phyloP scores from a whole-genome alignment of 108 stramenopile species.

The Stephanodiscus triporus region DNA sequence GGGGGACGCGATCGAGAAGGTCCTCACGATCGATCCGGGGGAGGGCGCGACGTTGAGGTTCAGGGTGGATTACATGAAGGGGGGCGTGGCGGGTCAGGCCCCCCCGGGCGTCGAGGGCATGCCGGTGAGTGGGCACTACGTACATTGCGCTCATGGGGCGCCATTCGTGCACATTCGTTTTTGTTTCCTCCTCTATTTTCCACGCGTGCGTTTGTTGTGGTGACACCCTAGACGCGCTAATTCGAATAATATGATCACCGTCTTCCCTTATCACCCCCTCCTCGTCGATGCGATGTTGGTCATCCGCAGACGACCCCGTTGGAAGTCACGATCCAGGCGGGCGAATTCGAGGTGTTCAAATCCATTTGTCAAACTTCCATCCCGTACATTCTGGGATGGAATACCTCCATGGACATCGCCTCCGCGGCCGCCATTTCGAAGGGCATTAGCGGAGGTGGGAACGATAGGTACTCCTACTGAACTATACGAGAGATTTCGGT shows the following conservation, averaged over 20 bases:
- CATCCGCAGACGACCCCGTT: constrained; percentile 37
- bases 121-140: constrained; percentile 30
- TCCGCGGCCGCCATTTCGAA: constrained; percentile 27
- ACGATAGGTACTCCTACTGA: constrained; percentile 8
- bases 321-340: constrained; percentile 53
- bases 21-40: constrained; percentile 56
- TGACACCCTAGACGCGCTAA: not conserved
- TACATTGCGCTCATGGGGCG: not conserved
- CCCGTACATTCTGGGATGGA: constrained; percentile 63
- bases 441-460: constrained; percentile 17
- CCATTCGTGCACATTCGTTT: not conserved
- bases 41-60: constrained; percentile 57
- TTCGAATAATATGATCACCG: not conserved
- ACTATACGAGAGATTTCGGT: not conserved
- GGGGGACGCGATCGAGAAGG: constrained; percentile 55
- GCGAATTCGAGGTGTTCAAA: constrained; percentile 62
- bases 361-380: constrained; percentile 54
- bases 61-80: constrained; percentile 52
- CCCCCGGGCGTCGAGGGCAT: constrained; percentile 24
- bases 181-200: not conserved
- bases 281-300: not conserved
- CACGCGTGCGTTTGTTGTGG: not conserved
- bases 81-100: constrained; percentile 57
- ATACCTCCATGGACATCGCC: constrained; percentile 57
- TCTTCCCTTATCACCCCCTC: not conserved